Evolutionary conservation across 1,139 yeast genomes (phyloP).

Genomic region (Blastobotrys petasosporus): DNA sequence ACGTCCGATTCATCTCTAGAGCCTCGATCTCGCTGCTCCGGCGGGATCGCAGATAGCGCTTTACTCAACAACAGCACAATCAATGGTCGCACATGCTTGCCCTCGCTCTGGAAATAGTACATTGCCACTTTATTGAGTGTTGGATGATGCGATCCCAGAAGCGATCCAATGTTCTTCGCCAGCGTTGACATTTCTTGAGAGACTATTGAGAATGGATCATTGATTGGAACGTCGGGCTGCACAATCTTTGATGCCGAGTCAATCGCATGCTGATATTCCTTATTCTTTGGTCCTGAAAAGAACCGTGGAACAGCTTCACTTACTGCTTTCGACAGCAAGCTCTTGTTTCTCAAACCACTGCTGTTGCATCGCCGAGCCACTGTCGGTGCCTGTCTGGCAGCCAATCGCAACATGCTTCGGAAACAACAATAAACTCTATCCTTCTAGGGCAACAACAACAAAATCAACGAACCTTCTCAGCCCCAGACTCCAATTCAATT

Average conservation of each 20-base stretch:
- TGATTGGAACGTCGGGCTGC: conserved; percentile 53
- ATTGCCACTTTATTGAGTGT: conserved; percentile 83
- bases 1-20: conserved; percentile 33
- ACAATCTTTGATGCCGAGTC: conserved; percentile 76
- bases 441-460: too few species aligned
- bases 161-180: conserved; percentile 77
- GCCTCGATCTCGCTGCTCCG: conserved; percentile 56
- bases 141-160: conserved; percentile 92
- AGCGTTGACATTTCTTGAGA: conserved; percentile 88
- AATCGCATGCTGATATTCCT: conserved; percentile 47
- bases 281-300: conserved; percentile 13
- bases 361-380: not conserved
- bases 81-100: conserved; percentile 90
- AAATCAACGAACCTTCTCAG: too few species aligned
- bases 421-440: too few species aligned
- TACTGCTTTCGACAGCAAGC: conserved; percentile 27
- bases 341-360: conserved; percentile 18
- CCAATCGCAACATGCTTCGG: too few species aligned
- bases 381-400: too few species aligned
- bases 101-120: conserved; percentile 93
- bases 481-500: too few species aligned
- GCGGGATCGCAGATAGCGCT: conserved; percentile 73
- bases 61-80: conserved; percentile 77
- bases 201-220: conserved; percentile 88
- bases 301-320: conserved; percentile 13